Conservation (phyloP, 148 eudicot species). For the Chenopodium berlandieri region DNA sequence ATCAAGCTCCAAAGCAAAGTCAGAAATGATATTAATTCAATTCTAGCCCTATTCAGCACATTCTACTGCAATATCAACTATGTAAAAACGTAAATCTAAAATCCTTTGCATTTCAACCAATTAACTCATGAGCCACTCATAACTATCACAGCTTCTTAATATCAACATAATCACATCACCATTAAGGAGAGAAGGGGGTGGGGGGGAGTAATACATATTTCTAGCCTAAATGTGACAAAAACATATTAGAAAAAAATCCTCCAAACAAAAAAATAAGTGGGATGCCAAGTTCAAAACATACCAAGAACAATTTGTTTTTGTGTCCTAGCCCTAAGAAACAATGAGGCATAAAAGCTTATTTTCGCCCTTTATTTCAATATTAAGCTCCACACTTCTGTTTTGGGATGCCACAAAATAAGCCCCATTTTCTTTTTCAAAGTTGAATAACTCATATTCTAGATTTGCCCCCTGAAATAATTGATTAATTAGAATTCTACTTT, state of each 20-base stretch:
- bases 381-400: not conserved
- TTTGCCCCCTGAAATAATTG: not conserved
- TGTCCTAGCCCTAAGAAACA: not conserved
- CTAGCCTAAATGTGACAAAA: not conserved
- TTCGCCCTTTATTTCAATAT: not conserved
- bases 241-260: not conserved
- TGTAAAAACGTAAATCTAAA: not conserved
- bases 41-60: not conserved
- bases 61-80: not conserved
- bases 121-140: not conserved
- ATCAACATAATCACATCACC: not conserved
- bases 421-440: not conserved
- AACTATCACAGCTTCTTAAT: not conserved
- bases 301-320: not conserved
- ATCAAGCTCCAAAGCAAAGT: slow-evolving; percentile 12
- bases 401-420: not conserved
- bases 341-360: not conserved
- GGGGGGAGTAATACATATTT: not conserved
- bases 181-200: not conserved
- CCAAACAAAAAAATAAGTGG: not conserved
- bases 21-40: not conserved
- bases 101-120: not conserved
- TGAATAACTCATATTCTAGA: not conserved
- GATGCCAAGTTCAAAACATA: not conserved
- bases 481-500: not conserved